These are phyloP conservation scores for Cercospora sojina DNA, from an alignment of 2,329 filamentous ascomycete genomes.

Conservation along the genomic window DNA sequence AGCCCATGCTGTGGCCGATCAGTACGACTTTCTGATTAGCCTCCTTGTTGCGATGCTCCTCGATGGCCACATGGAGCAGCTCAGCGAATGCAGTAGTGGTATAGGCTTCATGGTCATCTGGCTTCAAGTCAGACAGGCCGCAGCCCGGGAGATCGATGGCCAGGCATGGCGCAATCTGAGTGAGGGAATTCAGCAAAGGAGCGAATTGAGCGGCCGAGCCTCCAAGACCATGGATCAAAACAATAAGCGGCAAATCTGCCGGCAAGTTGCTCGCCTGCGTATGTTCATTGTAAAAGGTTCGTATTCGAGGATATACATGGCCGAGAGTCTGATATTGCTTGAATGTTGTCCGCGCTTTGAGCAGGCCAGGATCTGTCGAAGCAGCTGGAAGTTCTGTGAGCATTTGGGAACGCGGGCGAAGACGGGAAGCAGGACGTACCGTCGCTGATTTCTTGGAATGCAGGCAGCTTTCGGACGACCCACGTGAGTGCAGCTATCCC, in stretches of 20 bases:
- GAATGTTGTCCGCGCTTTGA: slow-evolving; percentile 72
- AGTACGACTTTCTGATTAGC: slow-evolving; percentile 69
- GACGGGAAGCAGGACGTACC: slow-evolving; percentile 9
- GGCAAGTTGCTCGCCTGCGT: slow-evolving; percentile 80
- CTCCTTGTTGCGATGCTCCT: slow-evolving; percentile 66
- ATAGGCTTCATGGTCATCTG: slow-evolving; percentile 74
- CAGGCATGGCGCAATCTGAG: slow-evolving; percentile 73
- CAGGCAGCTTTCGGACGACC: slow-evolving; percentile 6
- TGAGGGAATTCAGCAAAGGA: slow-evolving; percentile 61
- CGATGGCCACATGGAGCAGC: slow-evolving; percentile 71
- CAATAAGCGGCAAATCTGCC: slow-evolving; percentile 72
- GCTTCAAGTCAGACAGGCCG: slow-evolving; percentile 73
- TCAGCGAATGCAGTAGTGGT: slow-evolving; percentile 71
- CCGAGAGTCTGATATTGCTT: slow-evolving; percentile 69
- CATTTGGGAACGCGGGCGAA: neutral
- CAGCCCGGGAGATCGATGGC: slow-evolving; percentile 90
- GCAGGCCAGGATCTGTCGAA: slow-evolving; percentile 70
- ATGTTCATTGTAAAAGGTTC: slow-evolving; percentile 81
- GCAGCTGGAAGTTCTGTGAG: slow-evolving; percentile 17
- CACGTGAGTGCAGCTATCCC: slow-evolving; percentile 10
- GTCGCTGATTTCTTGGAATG: slow-evolving; percentile 12
- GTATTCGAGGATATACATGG: slow-evolving; percentile 70
- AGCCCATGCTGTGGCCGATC: slow-evolving; percentile 88
- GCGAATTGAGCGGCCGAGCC: slow-evolving; percentile 88
- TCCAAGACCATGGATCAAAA: slow-evolving; percentile 92